phyloP scores from a whole-genome alignment of 805 yeast genomes.

The Schizosaccharomyces osmophilus region DNA sequence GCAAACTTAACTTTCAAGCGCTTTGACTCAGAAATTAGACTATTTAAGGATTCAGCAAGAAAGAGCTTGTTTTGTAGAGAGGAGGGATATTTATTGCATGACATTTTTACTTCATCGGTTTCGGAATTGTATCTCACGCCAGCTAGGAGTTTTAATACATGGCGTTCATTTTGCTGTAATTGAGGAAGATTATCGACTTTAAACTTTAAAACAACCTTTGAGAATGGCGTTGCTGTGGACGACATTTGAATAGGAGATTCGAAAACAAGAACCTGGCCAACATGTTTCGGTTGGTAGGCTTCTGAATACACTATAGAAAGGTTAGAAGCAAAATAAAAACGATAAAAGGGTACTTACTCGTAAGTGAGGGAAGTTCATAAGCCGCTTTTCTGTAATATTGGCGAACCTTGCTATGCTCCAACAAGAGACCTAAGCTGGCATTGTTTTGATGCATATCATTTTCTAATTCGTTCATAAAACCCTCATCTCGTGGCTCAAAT shows the following conservation, averaged over 20 bases:
- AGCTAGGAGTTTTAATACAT: constrained; percentile 55
- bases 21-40: constrained; percentile 39
- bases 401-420: constrained; percentile 21
- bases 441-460: neutral
- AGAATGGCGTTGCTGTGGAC: neutral
- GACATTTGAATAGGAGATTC: neutral
- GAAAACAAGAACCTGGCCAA: neutral
- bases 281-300: neutral
- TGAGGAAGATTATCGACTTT: constrained; percentile 24
- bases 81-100: constrained; percentile 40
- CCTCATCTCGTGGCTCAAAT: neutral
- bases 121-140: constrained; percentile 50
- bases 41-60: constrained; percentile 37
- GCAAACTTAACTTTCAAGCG: constrained; percentile 36
- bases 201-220: constrained; percentile 29
- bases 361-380: constrained; percentile 69
- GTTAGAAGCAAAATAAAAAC: neutral
- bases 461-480: neutral
- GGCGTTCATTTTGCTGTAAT: constrained; percentile 24
- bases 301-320: neutral
- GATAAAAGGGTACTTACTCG: constrained; percentile 18
- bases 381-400: constrained; percentile 66
- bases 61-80: constrained; percentile 70
- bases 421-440: neutral
- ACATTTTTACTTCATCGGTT: constrained; percentile 35